These are phyloP conservation scores for Udeniomyces megalosporus DNA, from an alignment of 768 basidiomycete genomes.

Conservation along the genomic window DNA sequence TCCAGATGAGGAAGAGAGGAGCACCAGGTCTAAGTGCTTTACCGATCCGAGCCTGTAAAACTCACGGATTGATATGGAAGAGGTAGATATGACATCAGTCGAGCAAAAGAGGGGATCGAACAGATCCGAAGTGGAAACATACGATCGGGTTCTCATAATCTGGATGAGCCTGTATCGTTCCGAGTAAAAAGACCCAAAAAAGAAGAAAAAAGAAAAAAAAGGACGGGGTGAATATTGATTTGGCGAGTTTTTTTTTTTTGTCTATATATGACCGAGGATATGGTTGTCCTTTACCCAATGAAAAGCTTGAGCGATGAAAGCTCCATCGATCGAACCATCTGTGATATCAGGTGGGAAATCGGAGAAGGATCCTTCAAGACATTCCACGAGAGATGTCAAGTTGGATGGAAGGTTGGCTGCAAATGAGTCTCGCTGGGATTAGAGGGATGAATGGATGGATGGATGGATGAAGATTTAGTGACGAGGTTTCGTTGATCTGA, in stretches of 20 bases:
- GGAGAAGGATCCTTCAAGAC: neutral
- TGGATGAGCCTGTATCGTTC: neutral
- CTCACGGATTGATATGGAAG: neutral
- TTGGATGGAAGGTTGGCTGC: neutral
- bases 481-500: neutral
- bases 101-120: too few relatives aligned
- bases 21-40: neutral
- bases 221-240: too few relatives aligned
- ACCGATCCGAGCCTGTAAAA: neutral
- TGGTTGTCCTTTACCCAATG: constrained; percentile 1
- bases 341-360: neutral
- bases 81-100: neutral
- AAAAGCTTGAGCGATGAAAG: neutral
- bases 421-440: neutral
- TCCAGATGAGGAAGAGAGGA: neutral
- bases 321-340: neutral
- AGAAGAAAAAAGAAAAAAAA: neutral
- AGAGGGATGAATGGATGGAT: neutral
- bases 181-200: neutral
- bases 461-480: neutral
- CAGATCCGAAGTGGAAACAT: neutral
- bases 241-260: too few relatives aligned
- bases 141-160: neutral
- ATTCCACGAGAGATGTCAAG: neutral
- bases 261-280: too few relatives aligned